Conservation (phyloP, 2,329 filamentous ascomycete species). For the Paradendryphiella salina region DNA sequence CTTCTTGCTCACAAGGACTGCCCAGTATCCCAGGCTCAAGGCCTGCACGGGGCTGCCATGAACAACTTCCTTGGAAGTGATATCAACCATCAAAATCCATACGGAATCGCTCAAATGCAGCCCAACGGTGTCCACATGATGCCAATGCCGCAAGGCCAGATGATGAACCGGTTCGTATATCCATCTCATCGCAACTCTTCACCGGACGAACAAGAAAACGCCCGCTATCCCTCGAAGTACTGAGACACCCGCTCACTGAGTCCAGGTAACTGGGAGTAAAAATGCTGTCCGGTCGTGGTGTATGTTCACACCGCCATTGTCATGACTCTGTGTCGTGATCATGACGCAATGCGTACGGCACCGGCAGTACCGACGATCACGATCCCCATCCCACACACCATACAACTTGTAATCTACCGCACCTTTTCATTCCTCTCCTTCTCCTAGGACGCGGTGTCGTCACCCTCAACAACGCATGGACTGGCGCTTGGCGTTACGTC, state of each 20-base stretch:
- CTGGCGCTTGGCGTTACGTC: slow-evolving; percentile 39
- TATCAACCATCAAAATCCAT: slow-evolving; percentile 52
- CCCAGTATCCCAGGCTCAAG: slow-evolving; percentile 85
- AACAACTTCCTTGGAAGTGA: slow-evolving; percentile 55
- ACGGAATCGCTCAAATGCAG: slow-evolving; percentile 53
- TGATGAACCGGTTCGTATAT: slow-evolving; percentile 47
- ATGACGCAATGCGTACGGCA: slow-evolving; percentile 12
- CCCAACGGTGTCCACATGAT: slow-evolving; percentile 50
- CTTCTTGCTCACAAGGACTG: slow-evolving; percentile 95
- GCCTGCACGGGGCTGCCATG: slow-evolving; percentile 59
- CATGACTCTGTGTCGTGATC: slow-evolving; percentile 8
- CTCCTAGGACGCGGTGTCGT: slow-evolving; percentile 25
- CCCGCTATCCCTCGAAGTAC: slow-evolving; percentile 29
- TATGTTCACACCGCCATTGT: slow-evolving; percentile 11
- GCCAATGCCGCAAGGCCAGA: slow-evolving; percentile 45
- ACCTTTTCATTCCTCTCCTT: slow-evolving; percentile 29
- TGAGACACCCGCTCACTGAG: slow-evolving; percentile 36
- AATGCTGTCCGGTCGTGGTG: slow-evolving; percentile 16
- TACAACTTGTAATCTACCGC: slow-evolving; percentile 37
- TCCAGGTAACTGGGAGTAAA: slow-evolving; percentile 37
- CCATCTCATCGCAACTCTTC: slow-evolving; percentile 26
- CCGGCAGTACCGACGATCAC: slow-evolving; percentile 12
- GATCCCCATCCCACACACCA: slow-evolving; percentile 13
- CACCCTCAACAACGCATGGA: slow-evolving; percentile 32
- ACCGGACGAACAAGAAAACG: slow-evolving; percentile 35